Evolutionary conservation across 2,329 filamentous ascomycete genomes (phyloP).

Genomic region (Hymenoscyphus repandus): DNA sequence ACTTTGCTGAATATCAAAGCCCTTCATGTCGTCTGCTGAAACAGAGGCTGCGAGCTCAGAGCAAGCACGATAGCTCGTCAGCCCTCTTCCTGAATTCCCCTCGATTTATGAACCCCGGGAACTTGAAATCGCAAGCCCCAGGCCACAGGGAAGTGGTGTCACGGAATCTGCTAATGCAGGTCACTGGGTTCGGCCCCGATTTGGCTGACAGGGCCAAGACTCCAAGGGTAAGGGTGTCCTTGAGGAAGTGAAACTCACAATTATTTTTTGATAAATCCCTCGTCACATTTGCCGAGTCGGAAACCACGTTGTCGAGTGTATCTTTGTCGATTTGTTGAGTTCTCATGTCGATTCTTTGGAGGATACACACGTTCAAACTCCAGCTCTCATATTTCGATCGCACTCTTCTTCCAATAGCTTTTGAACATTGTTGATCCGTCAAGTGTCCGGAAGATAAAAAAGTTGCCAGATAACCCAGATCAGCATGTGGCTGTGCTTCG

Average conservation of each 20-base stretch:
- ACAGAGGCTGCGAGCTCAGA: neutral
- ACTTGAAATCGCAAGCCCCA: neutral
- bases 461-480: too few relatives aligned
- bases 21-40: neutral
- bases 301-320: too few relatives aligned
- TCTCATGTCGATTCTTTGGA: too few relatives aligned
- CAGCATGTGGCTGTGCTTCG: too few relatives aligned
- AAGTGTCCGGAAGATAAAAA: too few relatives aligned
- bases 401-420: too few relatives aligned
- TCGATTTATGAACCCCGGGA: neutral
- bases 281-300: too few relatives aligned
- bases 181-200: constrained; percentile 14
- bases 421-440: too few relatives aligned
- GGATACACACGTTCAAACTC: too few relatives aligned
- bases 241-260: constrained; percentile 1
- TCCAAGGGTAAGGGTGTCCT: constrained; percentile 1
- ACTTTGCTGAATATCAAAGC: too few relatives aligned
- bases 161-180: constrained; percentile 3
- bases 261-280: neutral
- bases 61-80: neutral
- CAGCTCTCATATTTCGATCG: too few relatives aligned
- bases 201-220: neutral
- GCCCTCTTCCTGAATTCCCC: neutral
- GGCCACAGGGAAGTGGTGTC: neutral
- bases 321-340: too few relatives aligned